Evolutionary conservation across 148 eudicot genomes (phyloP), one percentile per base, ranked within the genome.

Genomic region (Polygonum aviculare): DNA sequence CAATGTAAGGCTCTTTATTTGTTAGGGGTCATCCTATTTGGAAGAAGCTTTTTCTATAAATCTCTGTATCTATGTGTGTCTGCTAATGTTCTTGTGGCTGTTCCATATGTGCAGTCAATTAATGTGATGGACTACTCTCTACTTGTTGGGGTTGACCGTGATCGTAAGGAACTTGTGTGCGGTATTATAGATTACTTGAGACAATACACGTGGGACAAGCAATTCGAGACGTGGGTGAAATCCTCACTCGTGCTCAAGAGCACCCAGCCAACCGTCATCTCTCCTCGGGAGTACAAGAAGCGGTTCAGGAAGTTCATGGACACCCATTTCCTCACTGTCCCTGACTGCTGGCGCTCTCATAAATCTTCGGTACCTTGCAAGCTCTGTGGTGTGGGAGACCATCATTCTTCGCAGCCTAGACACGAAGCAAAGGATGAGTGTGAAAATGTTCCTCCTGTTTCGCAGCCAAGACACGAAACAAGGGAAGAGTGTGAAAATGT

Each of bases 61-160:
- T 44, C 7, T 6, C 7, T 40, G 7, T 7, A 40, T 40, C 21
- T 22, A 36, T 26, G 4, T 63, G 70, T 26, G 70, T 63, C 10
- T 26, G 26, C 70, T 63, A 21, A 26, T 6, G 70, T 15, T 2
- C 1, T 5, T 63, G 35, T 35, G 59, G 41, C 14, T 60, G 52
- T 7, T 26, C 31, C 31, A 26, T 26, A 26, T 60, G 65, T 80
- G 85, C 90, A 94, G 98, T 77, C 87, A 14, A 86, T 92, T 76
- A 87, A 88, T 51, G 97, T 95, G 79, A 95, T 92, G 98, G 98
- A 92, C 79, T 95, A 95, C 76, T 95, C 98, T 76, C 85, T 95
- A 36, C 90, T 95, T 22, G 98, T 95, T 69, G 92, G 97, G 49
- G 97, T 95, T 3, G 98, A 95, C 74, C 63, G 83, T 74, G 77